These are phyloP conservation scores for Colletotrichum liaoningense DNA, from an alignment of 2,329 filamentous ascomycete genomes.

Conservation along the genomic window DNA sequence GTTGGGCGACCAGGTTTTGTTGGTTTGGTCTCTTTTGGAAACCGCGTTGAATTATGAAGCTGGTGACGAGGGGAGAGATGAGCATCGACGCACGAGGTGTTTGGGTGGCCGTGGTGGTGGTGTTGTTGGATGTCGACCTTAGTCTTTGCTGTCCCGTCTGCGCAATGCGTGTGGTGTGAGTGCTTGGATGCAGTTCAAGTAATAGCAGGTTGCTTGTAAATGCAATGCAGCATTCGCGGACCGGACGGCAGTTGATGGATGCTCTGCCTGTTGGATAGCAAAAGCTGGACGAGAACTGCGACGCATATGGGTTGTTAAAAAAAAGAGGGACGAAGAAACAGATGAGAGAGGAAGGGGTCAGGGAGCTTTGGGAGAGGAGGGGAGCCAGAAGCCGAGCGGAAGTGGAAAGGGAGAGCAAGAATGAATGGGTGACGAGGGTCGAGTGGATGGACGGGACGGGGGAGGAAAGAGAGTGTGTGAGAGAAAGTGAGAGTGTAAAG, in stretches of 20 bases:
- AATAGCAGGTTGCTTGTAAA: neutral
- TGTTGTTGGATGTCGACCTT: neutral
- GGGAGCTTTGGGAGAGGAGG: slow-evolving; percentile 20
- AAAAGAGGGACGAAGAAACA: slow-evolving; percentile 20
- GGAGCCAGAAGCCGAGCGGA: slow-evolving; percentile 6
- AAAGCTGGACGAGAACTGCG: slow-evolving; percentile 18
- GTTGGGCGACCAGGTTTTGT: slow-evolving; percentile 26
- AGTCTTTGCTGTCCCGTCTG: slow-evolving; percentile 1
- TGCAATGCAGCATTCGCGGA: slow-evolving; percentile 10
- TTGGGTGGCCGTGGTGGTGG: neutral
- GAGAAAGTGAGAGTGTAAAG: slow-evolving; percentile 4
- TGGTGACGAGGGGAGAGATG: neutral
- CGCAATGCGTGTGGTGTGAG: neutral
- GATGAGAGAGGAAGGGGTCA: slow-evolving; percentile 27
- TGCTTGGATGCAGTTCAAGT: neutral
- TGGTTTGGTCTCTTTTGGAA: slow-evolving; percentile 23
- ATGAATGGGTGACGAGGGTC: slow-evolving; percentile 16
- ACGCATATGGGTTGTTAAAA: slow-evolving; percentile 20
- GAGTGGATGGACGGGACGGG: neutral
- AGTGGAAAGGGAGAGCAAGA: slow-evolving; percentile 15
- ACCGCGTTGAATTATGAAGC: neutral
- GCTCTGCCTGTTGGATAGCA: slow-evolving; percentile 21
- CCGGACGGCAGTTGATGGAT: slow-evolving; percentile 3
- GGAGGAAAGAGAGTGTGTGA: slow-evolving; percentile 9
- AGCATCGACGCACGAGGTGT: neutral